These are phyloP conservation scores for Amauroascus verrucosus DNA, from an alignment of 2,329 filamentous ascomycete species.

Conservation along the genomic window DNA sequence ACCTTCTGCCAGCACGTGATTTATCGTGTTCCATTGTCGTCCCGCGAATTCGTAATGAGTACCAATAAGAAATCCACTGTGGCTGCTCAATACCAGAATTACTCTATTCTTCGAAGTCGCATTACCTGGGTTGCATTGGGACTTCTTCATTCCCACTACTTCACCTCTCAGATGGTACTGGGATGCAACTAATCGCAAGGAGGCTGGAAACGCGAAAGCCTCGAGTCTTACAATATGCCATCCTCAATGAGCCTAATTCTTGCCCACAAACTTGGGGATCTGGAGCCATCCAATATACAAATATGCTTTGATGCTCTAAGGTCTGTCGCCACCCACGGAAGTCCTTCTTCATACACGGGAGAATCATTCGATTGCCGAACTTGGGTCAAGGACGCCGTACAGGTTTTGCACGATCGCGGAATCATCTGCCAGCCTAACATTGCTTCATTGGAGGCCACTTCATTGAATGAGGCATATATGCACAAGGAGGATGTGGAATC, in stretches of 20 bases:
- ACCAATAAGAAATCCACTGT: neutral
- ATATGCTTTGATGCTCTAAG: neutral
- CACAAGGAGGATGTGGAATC: neutral
- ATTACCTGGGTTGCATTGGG: conserved; percentile 10
- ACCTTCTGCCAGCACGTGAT: too few relatives aligned
- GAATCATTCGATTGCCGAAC: conserved; percentile 2
- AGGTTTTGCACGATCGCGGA: conserved; percentile 3
- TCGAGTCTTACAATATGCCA: neutral
- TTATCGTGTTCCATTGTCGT: too few relatives aligned
- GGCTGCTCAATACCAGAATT: conserved; percentile 9
- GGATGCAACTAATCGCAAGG: conserved; percentile 13
- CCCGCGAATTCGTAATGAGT: neutral
- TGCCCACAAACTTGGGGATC: conserved; percentile 7
- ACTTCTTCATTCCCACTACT: conserved; percentile 10
- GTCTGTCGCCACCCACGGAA: neutral
- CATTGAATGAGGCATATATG: neutral
- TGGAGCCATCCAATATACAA: conserved; percentile 1
- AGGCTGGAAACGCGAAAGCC: conserved; percentile 12
- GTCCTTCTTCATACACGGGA: conserved; percentile 9
- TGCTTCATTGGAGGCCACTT: neutral
- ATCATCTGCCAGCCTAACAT: conserved; percentile 2
- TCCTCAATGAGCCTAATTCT: conserved; percentile 10
- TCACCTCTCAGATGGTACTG: neutral
- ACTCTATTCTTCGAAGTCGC: conserved; percentile 11
- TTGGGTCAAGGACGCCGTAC: conserved; percentile 10